Percentiles rank a stretch among this genome's conserved stretches.
phyloP scores from a whole-genome alignment of 2,329 filamentous ascomycete genomes.

The Aspergillus brasiliensis region DNA sequence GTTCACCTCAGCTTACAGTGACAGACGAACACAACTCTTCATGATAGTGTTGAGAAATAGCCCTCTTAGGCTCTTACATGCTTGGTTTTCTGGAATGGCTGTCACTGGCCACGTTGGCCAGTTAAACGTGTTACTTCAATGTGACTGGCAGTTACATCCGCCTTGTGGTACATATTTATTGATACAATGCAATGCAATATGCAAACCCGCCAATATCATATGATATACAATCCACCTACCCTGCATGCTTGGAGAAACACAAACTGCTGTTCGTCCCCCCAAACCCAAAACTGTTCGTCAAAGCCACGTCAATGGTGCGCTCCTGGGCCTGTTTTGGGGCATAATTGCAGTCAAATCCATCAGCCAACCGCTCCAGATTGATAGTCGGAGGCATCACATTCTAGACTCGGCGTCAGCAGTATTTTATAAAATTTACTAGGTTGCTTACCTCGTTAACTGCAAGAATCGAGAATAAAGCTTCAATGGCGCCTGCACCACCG shows the following conservation, averaged over 20 bases:
- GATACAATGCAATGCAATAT: conserved; percentile 3
- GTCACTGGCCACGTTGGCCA: background rate
- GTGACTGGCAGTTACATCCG: background rate
- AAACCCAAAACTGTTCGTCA: conserved; percentile 98
- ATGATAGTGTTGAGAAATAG: background rate
- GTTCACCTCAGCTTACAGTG: background rate
- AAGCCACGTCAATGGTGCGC: conserved; percentile 68
- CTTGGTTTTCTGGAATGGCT: background rate
- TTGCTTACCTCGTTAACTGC: conserved; percentile 72
- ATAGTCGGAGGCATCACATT: conserved; percentile 80
- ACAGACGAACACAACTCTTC: background rate
- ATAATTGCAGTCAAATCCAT: conserved; percentile 79
- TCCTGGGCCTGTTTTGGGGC: conserved; percentile 72
- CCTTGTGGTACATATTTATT: conserved; percentile 8
- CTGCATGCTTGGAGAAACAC: conserved; percentile 59
- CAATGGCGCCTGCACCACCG: conserved; percentile 86
- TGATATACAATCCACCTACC: background rate
- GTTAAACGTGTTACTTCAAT: background rate
- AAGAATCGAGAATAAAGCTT: conserved; percentile 82
- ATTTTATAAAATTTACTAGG: background rate
- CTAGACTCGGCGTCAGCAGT: conserved; percentile 48
- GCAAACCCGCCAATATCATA: background rate
- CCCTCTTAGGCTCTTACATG: conserved; percentile 1
- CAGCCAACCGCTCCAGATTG: conserved; percentile 70
- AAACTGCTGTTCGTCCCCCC: conserved; percentile 93